Evolutionary conservation across 768 basidiomycete species (phyloP).

Genomic region (Panaeolus cyanescens): DNA sequence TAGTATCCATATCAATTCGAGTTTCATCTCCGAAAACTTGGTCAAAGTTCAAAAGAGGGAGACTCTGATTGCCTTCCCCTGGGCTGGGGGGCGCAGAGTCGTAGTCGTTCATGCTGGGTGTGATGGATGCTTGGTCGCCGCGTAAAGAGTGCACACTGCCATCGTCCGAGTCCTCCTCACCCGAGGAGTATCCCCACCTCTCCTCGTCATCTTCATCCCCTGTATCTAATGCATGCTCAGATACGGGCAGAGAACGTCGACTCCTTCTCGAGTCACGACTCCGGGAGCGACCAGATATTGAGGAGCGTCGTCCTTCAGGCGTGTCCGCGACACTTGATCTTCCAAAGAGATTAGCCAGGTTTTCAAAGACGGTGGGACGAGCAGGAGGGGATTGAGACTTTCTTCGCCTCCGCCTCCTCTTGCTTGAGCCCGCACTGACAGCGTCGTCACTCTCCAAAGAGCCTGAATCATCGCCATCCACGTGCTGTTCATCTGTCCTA

Average conservation of each 20-base stretch:
- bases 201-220: constrained; percentile 62
- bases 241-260: constrained; percentile 56
- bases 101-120: constrained; percentile 63
- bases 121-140: constrained; percentile 44
- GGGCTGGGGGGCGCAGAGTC: constrained; percentile 74
- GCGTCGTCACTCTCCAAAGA: constrained; percentile 27
- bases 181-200: constrained; percentile 93
- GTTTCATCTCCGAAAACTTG: constrained; percentile 84
- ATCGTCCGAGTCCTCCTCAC: constrained; percentile 65
- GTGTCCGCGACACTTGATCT: constrained; percentile 43
- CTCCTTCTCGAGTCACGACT: constrained; percentile 54
- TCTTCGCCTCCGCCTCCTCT: constrained; percentile 29
- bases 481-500: constrained; percentile 31
- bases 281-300: constrained; percentile 56
- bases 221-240: constrained; percentile 56
- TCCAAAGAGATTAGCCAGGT: constrained; percentile 69
- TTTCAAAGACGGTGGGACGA: constrained; percentile 57
- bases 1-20: constrained; percentile 77
- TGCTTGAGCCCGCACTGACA: constrained; percentile 16
- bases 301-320: constrained; percentile 46
- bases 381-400: constrained; percentile 37
- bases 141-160: constrained; percentile 35
- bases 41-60: constrained; percentile 74
- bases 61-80: constrained; percentile 39
- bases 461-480: constrained; percentile 29